These are phyloP conservation scores for Penicillium chermesinum DNA, from an alignment of 495 filamentous ascomycete genomes.

Conservation along the genomic window DNA sequence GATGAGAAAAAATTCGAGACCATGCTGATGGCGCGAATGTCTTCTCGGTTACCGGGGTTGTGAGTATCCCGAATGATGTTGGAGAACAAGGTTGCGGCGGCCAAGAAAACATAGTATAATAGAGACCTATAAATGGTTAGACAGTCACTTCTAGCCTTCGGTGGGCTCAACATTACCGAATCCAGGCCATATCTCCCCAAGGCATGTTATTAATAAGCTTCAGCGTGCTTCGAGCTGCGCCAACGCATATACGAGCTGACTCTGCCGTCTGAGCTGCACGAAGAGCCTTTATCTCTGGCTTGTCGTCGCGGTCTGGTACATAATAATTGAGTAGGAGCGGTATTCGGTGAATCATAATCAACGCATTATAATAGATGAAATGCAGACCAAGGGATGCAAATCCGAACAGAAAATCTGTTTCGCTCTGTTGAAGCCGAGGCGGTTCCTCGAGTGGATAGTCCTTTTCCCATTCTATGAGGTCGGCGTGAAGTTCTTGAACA, in stretches of 20 bases:
- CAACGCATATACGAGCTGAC: slow-evolving; percentile 65
- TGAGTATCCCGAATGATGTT: slow-evolving; percentile 87
- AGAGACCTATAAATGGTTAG: slow-evolving; percentile 60
- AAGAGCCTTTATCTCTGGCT: slow-evolving; percentile 11
- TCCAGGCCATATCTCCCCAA: slow-evolving; percentile 85
- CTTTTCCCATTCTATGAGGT: slow-evolving; percentile 89
- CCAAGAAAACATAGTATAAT: slow-evolving; percentile 89
- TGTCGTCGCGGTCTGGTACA: slow-evolving; percentile 19
- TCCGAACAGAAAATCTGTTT: slow-evolving; percentile 77
- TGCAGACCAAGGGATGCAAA: slow-evolving; percentile 84
- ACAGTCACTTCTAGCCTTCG: background rate
- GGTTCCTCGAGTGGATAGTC: slow-evolving; percentile 68
- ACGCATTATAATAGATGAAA: slow-evolving; percentile 91
- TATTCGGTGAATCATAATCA: slow-evolving; percentile 95
- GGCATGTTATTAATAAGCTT: slow-evolving; percentile 89
- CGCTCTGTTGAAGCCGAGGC: slow-evolving; percentile 75
- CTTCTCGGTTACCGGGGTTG: slow-evolving; percentile 71
- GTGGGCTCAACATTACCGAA: slow-evolving; percentile 63
- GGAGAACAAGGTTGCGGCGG: slow-evolving; percentile 89
- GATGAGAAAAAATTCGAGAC: slow-evolving; percentile 82
- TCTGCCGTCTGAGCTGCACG: slow-evolving; percentile 64
- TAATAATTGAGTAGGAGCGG: slow-evolving; percentile 88
- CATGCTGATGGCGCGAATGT: slow-evolving; percentile 77
- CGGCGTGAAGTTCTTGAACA: slow-evolving; percentile 79
- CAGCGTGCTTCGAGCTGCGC: slow-evolving; percentile 84